Conservation (phyloP, 257 asterid species). For the Avicennia marina region DNA sequence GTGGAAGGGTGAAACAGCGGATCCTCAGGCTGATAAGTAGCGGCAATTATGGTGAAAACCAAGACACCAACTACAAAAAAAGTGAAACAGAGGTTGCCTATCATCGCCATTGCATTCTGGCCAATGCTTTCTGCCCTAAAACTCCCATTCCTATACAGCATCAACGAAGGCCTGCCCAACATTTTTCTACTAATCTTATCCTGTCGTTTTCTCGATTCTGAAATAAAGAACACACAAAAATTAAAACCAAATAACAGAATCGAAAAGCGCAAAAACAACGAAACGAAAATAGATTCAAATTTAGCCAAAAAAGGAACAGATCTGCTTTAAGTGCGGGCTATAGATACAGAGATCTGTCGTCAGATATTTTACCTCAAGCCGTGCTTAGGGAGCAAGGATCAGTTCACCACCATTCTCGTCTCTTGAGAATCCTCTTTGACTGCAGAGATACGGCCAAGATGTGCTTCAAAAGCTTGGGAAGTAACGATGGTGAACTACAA, state of each 20-base stretch:
- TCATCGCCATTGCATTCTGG: slow-evolving; percentile 49
- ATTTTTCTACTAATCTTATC: not conserved
- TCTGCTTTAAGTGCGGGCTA: not conserved
- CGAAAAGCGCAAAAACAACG: not conserved
- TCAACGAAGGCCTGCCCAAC: slow-evolving; percentile 34
- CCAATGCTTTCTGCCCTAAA: slow-evolving; percentile 57
- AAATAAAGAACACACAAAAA: not conserved
- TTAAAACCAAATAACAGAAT: not conserved
- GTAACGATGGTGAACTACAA: slow-evolving; percentile 29
- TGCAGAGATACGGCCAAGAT: not conserved
- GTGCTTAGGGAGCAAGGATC: not conserved
- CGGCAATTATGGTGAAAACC: slow-evolving; percentile 62
- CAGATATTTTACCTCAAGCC: not conserved
- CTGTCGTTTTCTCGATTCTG: not conserved
- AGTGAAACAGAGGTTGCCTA: slow-evolving; percentile 57
- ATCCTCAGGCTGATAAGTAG: slow-evolving; percentile 50
- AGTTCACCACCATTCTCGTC: not conserved
- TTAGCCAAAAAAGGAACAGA: not conserved
- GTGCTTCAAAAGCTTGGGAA: slow-evolving; percentile 12
- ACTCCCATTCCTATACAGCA: slow-evolving; percentile 34
- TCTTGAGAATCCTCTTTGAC: not conserved
- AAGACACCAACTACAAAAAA: slow-evolving; percentile 53
- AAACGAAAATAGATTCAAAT: too few species aligned
- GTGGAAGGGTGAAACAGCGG: slow-evolving; percentile 59
- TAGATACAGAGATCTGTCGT: not conserved